Percentiles rank a stretch among this genome's conserved stretches.
These are phyloP conservation scores for Claviceps digitariae DNA, from an alignment of 2,329 filamentous ascomycete genomes.

Conservation along the genomic window DNA sequence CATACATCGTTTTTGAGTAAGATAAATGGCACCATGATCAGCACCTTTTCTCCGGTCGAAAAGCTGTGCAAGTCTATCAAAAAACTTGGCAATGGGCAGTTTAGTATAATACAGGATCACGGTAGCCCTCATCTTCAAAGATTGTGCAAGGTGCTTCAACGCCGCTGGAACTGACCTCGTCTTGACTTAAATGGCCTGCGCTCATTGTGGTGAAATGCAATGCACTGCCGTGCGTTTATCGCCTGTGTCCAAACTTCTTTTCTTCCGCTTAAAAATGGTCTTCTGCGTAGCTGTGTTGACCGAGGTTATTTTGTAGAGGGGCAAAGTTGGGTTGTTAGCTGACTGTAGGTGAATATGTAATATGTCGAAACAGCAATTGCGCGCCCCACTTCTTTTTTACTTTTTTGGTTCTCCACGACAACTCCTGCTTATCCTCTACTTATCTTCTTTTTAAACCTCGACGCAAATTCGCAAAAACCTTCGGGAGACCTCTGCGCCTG, in stretches of 20 bases:
- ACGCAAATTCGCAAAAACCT: too few relatives aligned
- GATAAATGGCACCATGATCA: conserved; percentile 58
- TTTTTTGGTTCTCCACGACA: neutral
- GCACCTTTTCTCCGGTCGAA: conserved; percentile 54
- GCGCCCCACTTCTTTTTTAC: neutral
- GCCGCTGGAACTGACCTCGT: conserved; percentile 21
- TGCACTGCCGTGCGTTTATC: neutral
- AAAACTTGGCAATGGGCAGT: conserved; percentile 44
- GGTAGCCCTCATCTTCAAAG: neutral
- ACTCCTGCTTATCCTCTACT: neutral
- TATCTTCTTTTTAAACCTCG: too few relatives aligned
- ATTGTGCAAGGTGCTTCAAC: neutral
- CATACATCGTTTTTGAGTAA: conserved; percentile 66
- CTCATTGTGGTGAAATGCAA: conserved; percentile 11
- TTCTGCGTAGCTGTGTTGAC: neutral
- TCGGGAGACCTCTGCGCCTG: too few relatives aligned
- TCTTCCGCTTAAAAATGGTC: neutral
- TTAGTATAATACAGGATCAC: neutral
- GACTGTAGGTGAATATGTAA: too few relatives aligned
- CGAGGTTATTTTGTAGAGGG: neutral
- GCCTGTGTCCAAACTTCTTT: neutral
- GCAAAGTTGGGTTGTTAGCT: neutral
- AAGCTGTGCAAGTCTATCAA: conserved; percentile 51
- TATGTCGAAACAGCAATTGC: too few relatives aligned
- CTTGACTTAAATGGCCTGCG: conserved; percentile 20